phyloP scores from a whole-genome alignment of 257 asterid species.

The Jaltomata sinuosa region DNA sequence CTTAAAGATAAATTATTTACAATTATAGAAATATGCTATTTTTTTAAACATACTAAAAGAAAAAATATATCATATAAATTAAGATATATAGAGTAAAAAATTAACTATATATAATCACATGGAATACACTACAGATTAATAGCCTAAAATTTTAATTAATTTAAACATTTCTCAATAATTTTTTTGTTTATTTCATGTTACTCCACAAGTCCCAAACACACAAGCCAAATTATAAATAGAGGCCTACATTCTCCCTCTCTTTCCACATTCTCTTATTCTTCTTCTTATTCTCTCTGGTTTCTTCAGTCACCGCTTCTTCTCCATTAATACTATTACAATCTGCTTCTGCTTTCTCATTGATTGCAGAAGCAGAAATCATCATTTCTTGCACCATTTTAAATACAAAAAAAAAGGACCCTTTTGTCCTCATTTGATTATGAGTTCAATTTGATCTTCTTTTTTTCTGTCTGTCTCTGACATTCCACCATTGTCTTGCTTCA shows the following conservation, averaged over 20 bases:
- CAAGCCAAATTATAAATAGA: neutral
- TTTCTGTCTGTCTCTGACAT: neutral
- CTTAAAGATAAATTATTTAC: too few species aligned
- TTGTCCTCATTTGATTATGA: neutral
- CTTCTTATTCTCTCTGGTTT: neutral
- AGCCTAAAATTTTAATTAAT: too few species aligned
- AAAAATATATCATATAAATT: too few species aligned
- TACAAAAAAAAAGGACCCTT: too few species aligned
- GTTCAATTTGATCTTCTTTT: neutral
- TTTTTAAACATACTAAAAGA: too few species aligned
- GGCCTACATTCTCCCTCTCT: neutral
- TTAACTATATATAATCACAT: too few species aligned
- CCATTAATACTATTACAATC: neutral
- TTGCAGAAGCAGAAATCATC: neutral
- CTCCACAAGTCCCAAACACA: neutral
- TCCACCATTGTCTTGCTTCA: neutral
- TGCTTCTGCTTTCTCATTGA: conserved; percentile 2
- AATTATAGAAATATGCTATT: too few species aligned
- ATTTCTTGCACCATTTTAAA: neutral
- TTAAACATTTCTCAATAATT: neutral
- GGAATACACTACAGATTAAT: too few species aligned
- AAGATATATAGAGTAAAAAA: too few species aligned
- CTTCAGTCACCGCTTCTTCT: neutral
- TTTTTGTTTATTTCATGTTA: neutral
- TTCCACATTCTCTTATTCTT: neutral